Base-by-base conservation (phyloP, 2,329 filamentous ascomycete species). In the Mariannaea elegans region DNA sequence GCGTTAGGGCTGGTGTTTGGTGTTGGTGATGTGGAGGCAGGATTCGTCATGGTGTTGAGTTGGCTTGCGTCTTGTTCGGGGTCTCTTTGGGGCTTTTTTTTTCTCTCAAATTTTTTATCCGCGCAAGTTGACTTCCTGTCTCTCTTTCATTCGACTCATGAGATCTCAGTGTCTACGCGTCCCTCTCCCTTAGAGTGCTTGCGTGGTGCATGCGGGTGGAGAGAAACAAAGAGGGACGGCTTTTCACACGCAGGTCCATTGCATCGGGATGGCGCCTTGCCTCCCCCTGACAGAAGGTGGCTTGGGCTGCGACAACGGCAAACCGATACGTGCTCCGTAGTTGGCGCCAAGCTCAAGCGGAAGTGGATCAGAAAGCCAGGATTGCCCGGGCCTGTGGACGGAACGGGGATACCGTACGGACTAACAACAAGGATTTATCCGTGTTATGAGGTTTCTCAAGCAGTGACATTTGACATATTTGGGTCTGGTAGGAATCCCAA, bases 401-500 rank as follows among this genome's bases (percentile, higher is more conserved):
- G 7, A 12, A 12, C 27, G 12, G 27, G 27, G 27, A 31, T 31
- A 31, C 27, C 27, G 27, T 31, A 31, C 12, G n/a, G n/a, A n/a
- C n/a, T 12, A 31, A 7, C 27, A 31, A 31, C 27, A 12, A 12
- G 27, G 38, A 42, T 42, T 16, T 13, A 23, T 42, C 38, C 38
- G 18, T 23, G 38, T 21, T 42, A 7, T 16, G 29, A 29, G 32
- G 47, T 24, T 29, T 50, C 32, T 29, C 47, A 5, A 23, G 19
- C 54, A 10, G 54, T 41, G 45, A 49, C 45, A 49, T 16, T 10
- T 31, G 14, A 19, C n/a, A n/a, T n/a, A 29, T 44, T 19, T 23
- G 44, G 34, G 52, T 31, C 19, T 56, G 44, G 45, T 36, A 56
- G 23, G 45, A 13, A 27, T 18, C 45, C 47, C 55, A 57, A 27